Percentiles rank a stretch among this genome's conserved stretches.
These are phyloP conservation scores for Geum urbanum DNA, from an alignment of 306 rosid species.

Conservation along the genomic window DNA sequence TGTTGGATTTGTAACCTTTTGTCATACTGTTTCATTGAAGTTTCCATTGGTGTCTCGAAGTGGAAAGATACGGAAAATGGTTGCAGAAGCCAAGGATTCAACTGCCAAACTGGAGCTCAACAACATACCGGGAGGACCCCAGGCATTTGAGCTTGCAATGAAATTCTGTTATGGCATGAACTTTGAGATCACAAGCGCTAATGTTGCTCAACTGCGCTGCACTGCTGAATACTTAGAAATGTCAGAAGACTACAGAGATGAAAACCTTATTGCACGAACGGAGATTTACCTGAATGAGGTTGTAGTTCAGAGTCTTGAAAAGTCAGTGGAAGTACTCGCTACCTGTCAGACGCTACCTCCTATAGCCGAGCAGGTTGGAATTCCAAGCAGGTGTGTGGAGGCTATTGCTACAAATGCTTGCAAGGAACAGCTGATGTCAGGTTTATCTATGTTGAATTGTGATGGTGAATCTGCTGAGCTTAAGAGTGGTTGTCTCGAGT, in stretches of 20 bases:
- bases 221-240: slow-evolving; percentile 78
- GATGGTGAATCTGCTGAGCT: slow-evolving; percentile 50
- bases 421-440: slow-evolving; percentile 68
- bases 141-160: slow-evolving; percentile 77
- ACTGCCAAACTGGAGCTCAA: slow-evolving; percentile 59
- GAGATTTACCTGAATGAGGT: slow-evolving; percentile 60
- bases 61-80: slow-evolving; percentile 85
- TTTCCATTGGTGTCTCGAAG: slow-evolving; percentile 78
- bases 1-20: background rate
- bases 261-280: slow-evolving; percentile 59
- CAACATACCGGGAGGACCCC: slow-evolving; percentile 72
- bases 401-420: slow-evolving; percentile 79
- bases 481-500: slow-evolving; percentile 45
- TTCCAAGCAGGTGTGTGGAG: slow-evolving; percentile 63
- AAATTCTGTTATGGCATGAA: slow-evolving; percentile 84
- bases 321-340: slow-evolving; percentile 64
- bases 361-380: slow-evolving; percentile 54
- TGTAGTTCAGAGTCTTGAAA: slow-evolving; percentile 57
- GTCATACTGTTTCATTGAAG: slow-evolving; percentile 35
- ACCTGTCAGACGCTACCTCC: slow-evolving; percentile 55
- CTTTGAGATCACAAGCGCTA: slow-evolving; percentile 66
- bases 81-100: slow-evolving; percentile 54
- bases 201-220: slow-evolving; percentile 67
- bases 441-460: slow-evolving; percentile 52
- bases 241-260: slow-evolving; percentile 70